Evolutionary conservation across 257 asterid genomes (phyloP).

Genomic region (Capsicum pubescens): DNA sequence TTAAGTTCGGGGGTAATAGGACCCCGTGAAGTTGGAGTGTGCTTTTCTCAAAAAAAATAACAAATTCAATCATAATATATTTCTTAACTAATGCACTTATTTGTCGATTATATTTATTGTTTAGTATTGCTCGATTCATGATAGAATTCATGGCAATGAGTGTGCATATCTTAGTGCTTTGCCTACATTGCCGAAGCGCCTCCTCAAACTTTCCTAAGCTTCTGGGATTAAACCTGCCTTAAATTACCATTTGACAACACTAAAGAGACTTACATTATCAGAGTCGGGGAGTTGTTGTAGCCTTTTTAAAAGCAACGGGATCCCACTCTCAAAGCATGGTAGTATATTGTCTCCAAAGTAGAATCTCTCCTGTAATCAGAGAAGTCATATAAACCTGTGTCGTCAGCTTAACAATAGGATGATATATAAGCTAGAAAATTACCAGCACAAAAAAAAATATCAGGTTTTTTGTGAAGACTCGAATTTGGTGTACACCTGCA

Average conservation of each 20-base stretch:
- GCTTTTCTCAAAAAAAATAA: too few relatives aligned
- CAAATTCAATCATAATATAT: too few relatives aligned
- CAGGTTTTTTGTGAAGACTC: neutral
- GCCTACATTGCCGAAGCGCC: neutral
- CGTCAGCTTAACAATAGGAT: conserved; percentile 30
- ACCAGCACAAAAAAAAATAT: neutral
- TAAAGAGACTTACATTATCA: conserved; percentile 65
- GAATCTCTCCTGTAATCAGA: conserved; percentile 81
- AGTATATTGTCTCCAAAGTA: conserved; percentile 91
- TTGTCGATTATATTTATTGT: neutral
- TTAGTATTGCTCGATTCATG: neutral
- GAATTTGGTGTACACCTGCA: conserved; percentile 63
- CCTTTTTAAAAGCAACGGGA: conserved; percentile 85
- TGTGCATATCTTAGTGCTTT: neutral
- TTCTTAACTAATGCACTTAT: too few relatives aligned
- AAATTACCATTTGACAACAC: neutral
- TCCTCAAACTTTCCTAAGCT: neutral
- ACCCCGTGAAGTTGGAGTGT: too few relatives aligned
- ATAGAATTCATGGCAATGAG: neutral
- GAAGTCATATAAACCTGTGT: conserved; percentile 18
- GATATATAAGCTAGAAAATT: conserved; percentile 18
- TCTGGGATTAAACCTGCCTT: neutral
- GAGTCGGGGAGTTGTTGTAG: conserved; percentile 96
- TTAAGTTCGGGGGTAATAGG: too few relatives aligned
- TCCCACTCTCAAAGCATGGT: conserved; percentile 98